Evolutionary conservation across 768 basidiomycete genomes (phyloP).

Genomic region (Thelephora aurantiotincta): DNA sequence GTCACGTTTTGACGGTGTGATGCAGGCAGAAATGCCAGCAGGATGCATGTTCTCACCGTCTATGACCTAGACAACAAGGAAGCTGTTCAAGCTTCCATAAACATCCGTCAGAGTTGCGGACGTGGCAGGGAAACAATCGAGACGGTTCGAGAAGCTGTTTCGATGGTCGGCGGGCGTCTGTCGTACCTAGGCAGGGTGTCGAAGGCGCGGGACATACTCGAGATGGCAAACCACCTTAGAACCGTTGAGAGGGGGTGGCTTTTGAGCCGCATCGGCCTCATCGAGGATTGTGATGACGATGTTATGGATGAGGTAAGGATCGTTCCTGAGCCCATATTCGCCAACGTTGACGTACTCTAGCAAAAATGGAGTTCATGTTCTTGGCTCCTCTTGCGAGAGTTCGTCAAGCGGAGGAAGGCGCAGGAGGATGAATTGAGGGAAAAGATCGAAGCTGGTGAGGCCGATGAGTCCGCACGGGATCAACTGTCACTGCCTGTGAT

Average conservation of each 20-base stretch:
- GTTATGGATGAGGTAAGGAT: slow-evolving; percentile 76
- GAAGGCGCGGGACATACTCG: slow-evolving; percentile 43
- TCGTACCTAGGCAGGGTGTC: slow-evolving; percentile 62
- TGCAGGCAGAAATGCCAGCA: slow-evolving; percentile 51
- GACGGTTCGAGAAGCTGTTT: slow-evolving; percentile 32
- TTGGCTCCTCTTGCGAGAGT: slow-evolving; percentile 64
- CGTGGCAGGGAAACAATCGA: slow-evolving; percentile 20
- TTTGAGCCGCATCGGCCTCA: slow-evolving; percentile 65
- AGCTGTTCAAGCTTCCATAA: slow-evolving; percentile 39
- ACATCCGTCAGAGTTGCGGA: slow-evolving; percentile 32
- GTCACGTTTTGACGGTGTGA: slow-evolving; percentile 6
- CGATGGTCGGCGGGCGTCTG: slow-evolving; percentile 64
- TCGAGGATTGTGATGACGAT: slow-evolving; percentile 73
- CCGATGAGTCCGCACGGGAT: slow-evolving; percentile 18
- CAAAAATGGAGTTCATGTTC: slow-evolving; percentile 79
- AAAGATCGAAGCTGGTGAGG: slow-evolving; percentile 22
- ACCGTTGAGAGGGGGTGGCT: slow-evolving; percentile 71
- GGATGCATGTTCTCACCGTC: slow-evolving; percentile 68
- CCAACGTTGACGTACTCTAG: slow-evolving; percentile 15
- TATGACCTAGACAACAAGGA: slow-evolving; percentile 52
- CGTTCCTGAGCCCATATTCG: neutral
- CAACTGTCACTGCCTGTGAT: slow-evolving; percentile 47
- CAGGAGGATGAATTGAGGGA: slow-evolving; percentile 30
- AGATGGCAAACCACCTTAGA: slow-evolving; percentile 50
- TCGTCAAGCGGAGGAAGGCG: slow-evolving; percentile 45